Percentiles rank a stretch among this genome's conserved stretches.
Evolutionary conservation across 2,329 filamentous ascomycete species (phyloP).

Genomic region (Endothia cerciana): DNA sequence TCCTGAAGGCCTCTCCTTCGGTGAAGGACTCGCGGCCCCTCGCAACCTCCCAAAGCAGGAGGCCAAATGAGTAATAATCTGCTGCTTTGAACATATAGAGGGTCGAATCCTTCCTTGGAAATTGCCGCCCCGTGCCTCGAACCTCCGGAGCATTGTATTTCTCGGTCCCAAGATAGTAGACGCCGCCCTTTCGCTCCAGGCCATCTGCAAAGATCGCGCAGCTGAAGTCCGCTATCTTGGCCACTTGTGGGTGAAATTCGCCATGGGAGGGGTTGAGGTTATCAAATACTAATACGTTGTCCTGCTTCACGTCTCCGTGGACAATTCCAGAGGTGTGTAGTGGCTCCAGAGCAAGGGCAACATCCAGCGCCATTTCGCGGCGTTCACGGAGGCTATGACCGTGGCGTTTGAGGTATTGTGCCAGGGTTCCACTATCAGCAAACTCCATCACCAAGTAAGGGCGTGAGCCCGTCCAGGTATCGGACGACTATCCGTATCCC

Average conservation of each 20-base stretch:
- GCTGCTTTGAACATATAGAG: not conserved
- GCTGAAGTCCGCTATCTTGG: not conserved
- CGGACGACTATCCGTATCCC: not conserved
- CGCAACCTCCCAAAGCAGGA: not conserved
- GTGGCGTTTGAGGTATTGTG: not conserved
- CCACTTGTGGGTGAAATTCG: not conserved
- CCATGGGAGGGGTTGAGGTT: not conserved
- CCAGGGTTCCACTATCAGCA: not conserved
- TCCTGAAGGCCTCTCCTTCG: not conserved
- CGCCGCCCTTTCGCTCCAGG: not conserved
- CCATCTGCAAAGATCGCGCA: not conserved
- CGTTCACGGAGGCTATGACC: not conserved
- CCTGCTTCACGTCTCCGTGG: not conserved
- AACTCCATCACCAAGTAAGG: constrained; percentile 4
- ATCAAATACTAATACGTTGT: not conserved
- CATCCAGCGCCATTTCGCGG: not conserved
- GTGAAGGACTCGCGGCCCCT: not conserved
- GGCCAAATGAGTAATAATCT: not conserved
- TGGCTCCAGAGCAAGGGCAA: not conserved
- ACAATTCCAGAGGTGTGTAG: not conserved
- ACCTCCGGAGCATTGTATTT: constrained; percentile 2
- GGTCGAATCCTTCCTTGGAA: not conserved
- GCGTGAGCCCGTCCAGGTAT: not conserved
- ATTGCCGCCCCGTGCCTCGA: not conserved
- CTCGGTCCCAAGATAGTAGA: not conserved